A percentile compares a stretch with the other conserved stretches of the same genome.
phyloP scores from a whole-genome alignment of 192 early-diverging fungal species.

The Allomyces macrogynus region DNA sequence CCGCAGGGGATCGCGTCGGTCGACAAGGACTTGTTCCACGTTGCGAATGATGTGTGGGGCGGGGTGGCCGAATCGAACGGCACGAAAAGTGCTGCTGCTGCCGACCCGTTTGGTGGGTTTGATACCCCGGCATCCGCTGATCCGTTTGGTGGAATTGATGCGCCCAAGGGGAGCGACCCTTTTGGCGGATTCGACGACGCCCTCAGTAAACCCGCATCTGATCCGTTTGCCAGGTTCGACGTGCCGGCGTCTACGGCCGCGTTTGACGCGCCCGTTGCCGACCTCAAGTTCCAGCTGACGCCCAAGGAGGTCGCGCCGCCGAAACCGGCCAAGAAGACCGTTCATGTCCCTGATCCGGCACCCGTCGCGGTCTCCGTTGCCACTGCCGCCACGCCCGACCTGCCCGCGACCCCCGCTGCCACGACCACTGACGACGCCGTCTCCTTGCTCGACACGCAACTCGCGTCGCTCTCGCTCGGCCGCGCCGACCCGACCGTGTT shows the following conservation, averaged over 20 bases:
- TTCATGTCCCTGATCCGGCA: background rate
- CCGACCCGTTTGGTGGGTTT: background rate
- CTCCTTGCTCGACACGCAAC: background rate
- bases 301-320: background rate
- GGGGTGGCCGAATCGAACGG: background rate
- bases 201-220: too few relatives aligned
- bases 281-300: background rate
- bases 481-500: slow-evolving; percentile 4
- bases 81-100: background rate
- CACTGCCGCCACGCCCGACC: background rate
- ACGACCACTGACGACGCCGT: background rate
- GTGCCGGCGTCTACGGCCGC: background rate
- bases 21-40: background rate
- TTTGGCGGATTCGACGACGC: background rate
- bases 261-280: background rate
- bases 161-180: background rate
- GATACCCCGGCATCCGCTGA: background rate
- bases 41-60: background rate
- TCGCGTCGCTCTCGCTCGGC: background rate
- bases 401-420: background rate
- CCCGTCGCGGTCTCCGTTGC: background rate
- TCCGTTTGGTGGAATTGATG: background rate
- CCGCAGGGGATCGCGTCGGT: background rate
- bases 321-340: background rate
- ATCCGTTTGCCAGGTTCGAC: background rate